Evolutionary conservation across 371 early-diverging fungal species (phyloP), one percentile per base, ranked within the genome.

Genomic region (Rhizomucor pusillus): DNA sequence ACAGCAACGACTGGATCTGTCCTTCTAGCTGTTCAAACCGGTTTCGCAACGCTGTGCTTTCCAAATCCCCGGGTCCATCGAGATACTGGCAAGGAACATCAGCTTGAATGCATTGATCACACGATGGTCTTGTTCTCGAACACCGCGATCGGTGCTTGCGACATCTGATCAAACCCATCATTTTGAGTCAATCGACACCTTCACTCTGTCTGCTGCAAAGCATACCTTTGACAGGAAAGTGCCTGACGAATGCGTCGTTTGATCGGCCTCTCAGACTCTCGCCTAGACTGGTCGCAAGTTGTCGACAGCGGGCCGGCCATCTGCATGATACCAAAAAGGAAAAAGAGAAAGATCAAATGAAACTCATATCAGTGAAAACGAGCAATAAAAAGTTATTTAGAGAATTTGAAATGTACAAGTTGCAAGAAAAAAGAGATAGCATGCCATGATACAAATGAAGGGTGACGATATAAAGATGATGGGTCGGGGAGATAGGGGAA

Each of bases 181-280:
- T 20, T 37, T 22, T 39, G n/a, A 12, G 20, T 24, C 2, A 22
- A 23, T 43, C 36, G n/a, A 49, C 11, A 37, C 14, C 18, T 16
- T n/a, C n/a, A n/a, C n/a, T n/a, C n/a, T n/a, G n/a, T n/a, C n/a
- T 29, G 29, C 29, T 39, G 48, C 19, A 13, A 36, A 36, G 18
- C 41, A 33, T 67, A 63, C 76, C 76, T 69, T 63, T 72, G 76
- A 54, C 76, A 76, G 12, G 76, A 76, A 25, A 76, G 47, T n/a
- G 73, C 69, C 55, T 72, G 59, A 37, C 76, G 68, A 41, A 68
- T 62, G 47, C 76, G 59, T 53, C 76, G 62, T 50, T 67, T 71
- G 7, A 70, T 56, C 9, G 69, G 64, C 19, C 40, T 36, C 34
- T 45, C 54, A 23, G n/a, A n/a, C n/a, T n/a, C 25, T 23, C 3